Base-by-base conservation (phyloP, 352 stramenopile species). In the Phytopythium litorale region DNA sequence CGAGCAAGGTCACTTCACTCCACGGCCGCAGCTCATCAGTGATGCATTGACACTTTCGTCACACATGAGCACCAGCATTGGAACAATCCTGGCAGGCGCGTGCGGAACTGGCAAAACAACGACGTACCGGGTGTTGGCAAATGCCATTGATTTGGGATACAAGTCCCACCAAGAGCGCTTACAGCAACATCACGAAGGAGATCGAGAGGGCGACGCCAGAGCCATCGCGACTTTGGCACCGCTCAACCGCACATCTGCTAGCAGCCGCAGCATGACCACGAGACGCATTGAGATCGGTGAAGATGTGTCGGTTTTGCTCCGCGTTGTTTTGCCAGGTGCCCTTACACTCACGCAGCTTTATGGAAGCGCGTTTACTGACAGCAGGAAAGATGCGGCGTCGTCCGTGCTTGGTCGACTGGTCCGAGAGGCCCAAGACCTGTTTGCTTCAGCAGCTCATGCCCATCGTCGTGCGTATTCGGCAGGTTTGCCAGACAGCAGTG, bases 291-390 rank as follows among this genome's bases (percentile, higher is more conserved):
- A 12, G n/a, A 37, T 16, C 13, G 33, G 32, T 30, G 30, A 21
- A 5, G 71, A 50, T 52, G 49, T 68, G 11, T 35, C 57, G 5
- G 42, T 76, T 6, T 25, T 40, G 1, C 6, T 61, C n/a, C 61
- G 45, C 8, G 64, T 82, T 9, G 73, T 84, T 11, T 38, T 83
- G 0, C 73, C 76, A 4, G 73, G 72, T 54, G 63, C 72, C 0
- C 50, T 87, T 11, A 78, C 71, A n/a, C 54, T 76, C 7, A 68
- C 70, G 6, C 79, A 85, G 56, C 63, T 88, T 0, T 87, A 85
- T 43, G 79, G 79, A 25, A 72, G 73, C 3, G 68, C 69, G 0
- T 70, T 63, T 0, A 65, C 64, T 8, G 75, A 87, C 35, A 64
- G 57, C 1, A 58, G 52, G 33, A 72, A 78, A 28, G 72, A 60